Conservation (phyloP, 1,139 yeast genomes). For the Protomyces inundatus region DNA sequence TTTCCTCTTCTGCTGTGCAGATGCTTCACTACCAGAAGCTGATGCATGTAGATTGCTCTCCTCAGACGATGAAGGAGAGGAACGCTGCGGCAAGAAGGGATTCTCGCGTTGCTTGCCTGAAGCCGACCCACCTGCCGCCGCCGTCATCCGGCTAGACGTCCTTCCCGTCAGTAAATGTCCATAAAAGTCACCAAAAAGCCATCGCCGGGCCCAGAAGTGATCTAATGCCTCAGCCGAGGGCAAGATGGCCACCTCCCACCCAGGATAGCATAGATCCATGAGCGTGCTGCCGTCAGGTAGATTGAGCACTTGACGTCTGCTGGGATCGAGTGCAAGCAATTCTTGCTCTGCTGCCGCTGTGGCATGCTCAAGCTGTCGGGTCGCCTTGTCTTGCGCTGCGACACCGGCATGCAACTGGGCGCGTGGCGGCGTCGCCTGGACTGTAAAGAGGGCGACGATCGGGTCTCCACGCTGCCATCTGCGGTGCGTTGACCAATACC, state of each 20-base stretch:
- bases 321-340: not conserved
- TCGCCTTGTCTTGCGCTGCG: not conserved
- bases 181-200: conserved; percentile 16
- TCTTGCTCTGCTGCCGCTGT: not conserved
- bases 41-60: not conserved
- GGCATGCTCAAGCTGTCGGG: not conserved
- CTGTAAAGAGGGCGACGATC: conserved; percentile 6
- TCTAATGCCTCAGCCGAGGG: not conserved
- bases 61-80: not conserved
- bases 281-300: conserved; percentile 17
- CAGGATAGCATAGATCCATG: conserved; percentile 18
- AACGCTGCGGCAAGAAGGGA: not conserved
- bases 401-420: not conserved
- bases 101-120: not conserved
- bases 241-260: conserved; percentile 22
- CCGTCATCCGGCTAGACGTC: not conserved
- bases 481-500: conserved; percentile 3
- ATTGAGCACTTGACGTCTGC: conserved; percentile 2
- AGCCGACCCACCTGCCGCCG: not conserved
- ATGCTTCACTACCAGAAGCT: not conserved
- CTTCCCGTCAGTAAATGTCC: conserved; percentile 19
- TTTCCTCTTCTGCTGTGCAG: not conserved
- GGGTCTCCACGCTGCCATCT: conserved; percentile 23
- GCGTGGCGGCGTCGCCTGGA: not conserved
- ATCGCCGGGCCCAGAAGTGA: conserved; percentile 11